Evolutionary conservation across 2,329 filamentous ascomycete species (phyloP), one percentile per base, ranked within the genome.

Genomic region (Epichloe sp.): DNA sequence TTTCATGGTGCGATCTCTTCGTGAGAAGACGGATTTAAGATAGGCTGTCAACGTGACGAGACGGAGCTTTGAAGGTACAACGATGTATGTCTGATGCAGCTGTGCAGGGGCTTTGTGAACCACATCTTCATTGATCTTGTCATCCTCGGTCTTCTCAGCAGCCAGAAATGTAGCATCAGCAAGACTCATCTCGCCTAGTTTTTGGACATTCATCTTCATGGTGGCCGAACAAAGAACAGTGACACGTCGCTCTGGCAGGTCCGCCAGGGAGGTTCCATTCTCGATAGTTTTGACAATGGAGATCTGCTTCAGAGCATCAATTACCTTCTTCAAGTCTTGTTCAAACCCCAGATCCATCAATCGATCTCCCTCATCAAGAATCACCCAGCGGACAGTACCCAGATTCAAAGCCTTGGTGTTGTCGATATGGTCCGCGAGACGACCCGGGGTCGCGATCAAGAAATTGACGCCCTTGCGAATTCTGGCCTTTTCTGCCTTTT

Each of bases 321-420:
- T 86, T 56, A 96, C 91, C 54, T 84, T 86, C 62, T 87, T 86
- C 53, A 98, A 80, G 61, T 97, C 91, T 50, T 96, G 83, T 67
- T 97, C 93, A 59, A 98, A 98, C 0, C 93, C 93, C 61, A 97
- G 77, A 63, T 98, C 93, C 91, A 98, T 96, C 64, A 98, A 73
- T n/a, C 93, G 80, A 74, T 98, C 93, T 34, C 93, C 93, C 68
- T 98, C 93, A 60, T 98, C 93, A 5, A 98, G 76, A 2, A 98
- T 83, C 23, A 98, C 71, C 93, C 93, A 98, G 53, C 91, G 78
- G 4, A 96, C 91, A 21, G 85, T 90, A 60, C 86, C 86, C 41
- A 97, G 82, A 56, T 93, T 87, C 49, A 98, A 73, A 0, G 84
- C 88, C 66, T 95, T 82, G 0, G 93, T 98, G 63, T 96, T 88